Percentiles rank a stretch among this genome's conserved stretches.
These are phyloP conservation scores for Peronospora farinosa DNA, from an alignment of 352 stramenopile genomes.

Conservation along the genomic window DNA sequence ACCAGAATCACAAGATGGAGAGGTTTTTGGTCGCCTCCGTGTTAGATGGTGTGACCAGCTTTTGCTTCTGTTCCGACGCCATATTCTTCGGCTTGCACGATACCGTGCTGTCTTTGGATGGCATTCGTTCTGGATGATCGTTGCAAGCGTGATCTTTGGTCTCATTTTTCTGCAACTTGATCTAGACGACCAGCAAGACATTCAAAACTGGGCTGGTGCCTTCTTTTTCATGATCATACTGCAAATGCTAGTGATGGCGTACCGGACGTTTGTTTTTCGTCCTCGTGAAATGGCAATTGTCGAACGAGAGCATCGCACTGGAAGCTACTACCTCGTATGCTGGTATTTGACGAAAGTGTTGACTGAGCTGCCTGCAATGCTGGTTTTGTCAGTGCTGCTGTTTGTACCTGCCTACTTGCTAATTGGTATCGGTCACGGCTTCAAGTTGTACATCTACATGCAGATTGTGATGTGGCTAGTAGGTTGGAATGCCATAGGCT, in stretches of 20 bases:
- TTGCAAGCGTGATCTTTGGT: conserved; percentile 35
- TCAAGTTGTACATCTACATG: conserved; percentile 45
- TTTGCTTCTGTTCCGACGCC: conserved; percentile 36
- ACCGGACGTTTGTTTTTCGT: conserved; percentile 30
- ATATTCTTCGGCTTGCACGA: conserved; percentile 35
- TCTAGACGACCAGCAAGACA: conserved; percentile 30
- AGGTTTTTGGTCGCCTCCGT: background rate
- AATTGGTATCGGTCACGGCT: conserved; percentile 35
- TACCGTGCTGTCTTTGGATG: conserved; percentile 33
- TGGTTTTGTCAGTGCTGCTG: conserved; percentile 38
- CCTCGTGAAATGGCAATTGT: conserved; percentile 26
- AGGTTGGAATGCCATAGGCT: conserved; percentile 26
- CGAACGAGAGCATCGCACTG: conserved; percentile 24
- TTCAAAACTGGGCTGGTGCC: conserved; percentile 41
- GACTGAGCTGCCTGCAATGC: conserved; percentile 28
- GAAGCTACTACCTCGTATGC: conserved; percentile 23
- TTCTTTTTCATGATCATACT: conserved; percentile 40
- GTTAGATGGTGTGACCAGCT: conserved; percentile 32
- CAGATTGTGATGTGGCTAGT: conserved; percentile 40
- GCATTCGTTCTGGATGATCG: conserved; percentile 35
- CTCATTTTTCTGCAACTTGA: conserved; percentile 46
- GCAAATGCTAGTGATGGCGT: conserved; percentile 30
- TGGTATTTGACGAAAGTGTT: conserved; percentile 39
- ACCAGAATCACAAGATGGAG: background rate
- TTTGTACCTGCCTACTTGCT: conserved; percentile 40